Base-by-base conservation (phyloP, 139 green algal genomes). In the Gonium pectorale region DNA sequence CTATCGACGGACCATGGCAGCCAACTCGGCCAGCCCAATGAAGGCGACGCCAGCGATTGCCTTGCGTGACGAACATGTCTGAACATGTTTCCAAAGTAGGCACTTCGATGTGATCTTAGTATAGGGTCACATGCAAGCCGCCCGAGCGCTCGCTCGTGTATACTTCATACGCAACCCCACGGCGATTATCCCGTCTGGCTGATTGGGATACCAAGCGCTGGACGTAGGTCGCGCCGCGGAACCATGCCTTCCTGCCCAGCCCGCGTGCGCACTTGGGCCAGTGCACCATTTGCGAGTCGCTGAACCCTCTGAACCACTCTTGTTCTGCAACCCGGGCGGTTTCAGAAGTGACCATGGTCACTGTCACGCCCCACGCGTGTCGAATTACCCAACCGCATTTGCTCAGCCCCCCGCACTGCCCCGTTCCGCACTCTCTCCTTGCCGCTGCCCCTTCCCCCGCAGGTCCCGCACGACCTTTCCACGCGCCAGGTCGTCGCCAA, bases 61-160 rank as follows among this genome's bases (percentile, higher is more conserved):
- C n/a, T 29, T 68, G 7, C 52, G 52, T 24, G 77, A 62, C 21
- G 5, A 74, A 74, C 26, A 31, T 83, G 7, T 52, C n/a, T 17
- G 77, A 83, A 43, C 73, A 74, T 38, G 77, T 62, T 11, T 44
- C 77, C 8, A 83, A 83, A 31, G 62, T 82, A 43, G 5, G 64
- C 64, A 5, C 27, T 3, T n/a, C n/a, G n/a, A n/a, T n/a, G n/a
- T n/a, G n/a, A n/a, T n/a, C n/a, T n/a, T n/a, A 67, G n/a, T n/a
- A n/a, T n/a, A n/a, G 22, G 4, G 27, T 3, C 38, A 38, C 29
- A 8, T 38, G 4, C 13, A 56, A 56, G 13, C 13, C 17, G 49
- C 49, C 17, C 13, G 49, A 17, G 49, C 49, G 13, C 17, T 56
- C 49, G 49, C 49, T 56, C 49, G 13, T 13, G 49, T 17, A 26